Evolutionary conservation across 768 basidiomycete species (phyloP).

Genomic region (Mycena galopus): DNA sequence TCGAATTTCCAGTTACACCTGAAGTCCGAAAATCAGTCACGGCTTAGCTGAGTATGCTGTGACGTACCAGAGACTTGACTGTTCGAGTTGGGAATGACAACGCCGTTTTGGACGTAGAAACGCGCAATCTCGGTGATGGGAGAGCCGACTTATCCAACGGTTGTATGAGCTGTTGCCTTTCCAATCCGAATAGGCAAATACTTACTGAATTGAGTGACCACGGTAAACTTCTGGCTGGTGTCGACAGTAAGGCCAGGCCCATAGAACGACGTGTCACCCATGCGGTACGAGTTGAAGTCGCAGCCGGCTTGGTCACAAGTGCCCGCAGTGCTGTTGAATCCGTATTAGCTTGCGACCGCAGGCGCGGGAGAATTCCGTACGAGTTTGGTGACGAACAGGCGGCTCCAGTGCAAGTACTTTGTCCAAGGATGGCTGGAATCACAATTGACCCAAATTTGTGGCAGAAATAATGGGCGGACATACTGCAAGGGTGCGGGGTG

Average conservation of each 20-base stretch:
- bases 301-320: conserved; percentile 58
- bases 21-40: background rate
- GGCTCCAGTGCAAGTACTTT: conserved; percentile 51
- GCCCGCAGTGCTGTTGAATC: conserved; percentile 33
- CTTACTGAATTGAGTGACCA: conserved; percentile 47
- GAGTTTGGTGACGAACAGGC: conserved; percentile 43
- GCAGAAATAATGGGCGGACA: conserved; percentile 21
- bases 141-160: conserved; percentile 40
- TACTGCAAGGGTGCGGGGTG: conserved; percentile 57
- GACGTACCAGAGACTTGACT: conserved; percentile 49
- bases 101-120: conserved; percentile 30
- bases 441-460: conserved; percentile 3
- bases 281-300: conserved; percentile 64
- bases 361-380: background rate
- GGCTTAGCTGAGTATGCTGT: background rate
- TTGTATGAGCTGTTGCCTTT: background rate
- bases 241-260: conserved; percentile 55
- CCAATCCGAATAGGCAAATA: background rate
- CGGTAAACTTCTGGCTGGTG: conserved; percentile 55
- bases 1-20: conserved; percentile 47
- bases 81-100: conserved; percentile 36
- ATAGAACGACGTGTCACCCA: conserved; percentile 50
- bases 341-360: conserved; percentile 5
- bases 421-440: conserved; percentile 43
- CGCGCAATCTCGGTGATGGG: conserved; percentile 57